Conservation (phyloP, 768 basidiomycete species). For the Suillus subluteus region DNA sequence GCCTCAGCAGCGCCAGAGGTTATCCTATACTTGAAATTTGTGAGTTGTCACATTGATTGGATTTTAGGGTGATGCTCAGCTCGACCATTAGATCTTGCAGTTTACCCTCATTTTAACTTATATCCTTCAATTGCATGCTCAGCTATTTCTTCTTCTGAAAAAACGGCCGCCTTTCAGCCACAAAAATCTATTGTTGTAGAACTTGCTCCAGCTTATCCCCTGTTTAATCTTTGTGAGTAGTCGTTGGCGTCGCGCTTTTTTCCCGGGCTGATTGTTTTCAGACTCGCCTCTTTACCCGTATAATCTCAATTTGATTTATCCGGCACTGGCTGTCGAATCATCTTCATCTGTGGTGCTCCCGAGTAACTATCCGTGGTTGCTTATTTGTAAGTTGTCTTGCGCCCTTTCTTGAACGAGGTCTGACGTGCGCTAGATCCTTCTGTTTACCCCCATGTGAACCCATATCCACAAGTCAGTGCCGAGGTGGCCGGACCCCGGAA, state of each 20-base stretch:
- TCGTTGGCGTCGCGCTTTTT: neutral
- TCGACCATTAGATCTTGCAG: conserved; percentile 36
- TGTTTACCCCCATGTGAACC: conserved; percentile 26
- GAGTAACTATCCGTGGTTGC: conserved; percentile 39
- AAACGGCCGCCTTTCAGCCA: neutral
- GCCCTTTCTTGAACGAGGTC: conserved; percentile 7
- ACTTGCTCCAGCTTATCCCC: conserved; percentile 19
- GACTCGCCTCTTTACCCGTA: conserved; percentile 46
- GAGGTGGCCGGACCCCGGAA: conserved; percentile 13
- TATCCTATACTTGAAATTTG: conserved; percentile 28
- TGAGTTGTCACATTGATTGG: conserved; percentile 1
- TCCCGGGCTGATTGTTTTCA: conserved; percentile 19
- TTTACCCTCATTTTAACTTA: conserved; percentile 46
- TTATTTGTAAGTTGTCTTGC: conserved; percentile 36
- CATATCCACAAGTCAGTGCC: conserved; percentile 17
- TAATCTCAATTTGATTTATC: conserved; percentile 42
- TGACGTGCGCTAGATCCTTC: conserved; percentile 22
- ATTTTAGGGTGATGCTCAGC: neutral
- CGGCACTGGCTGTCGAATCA: conserved; percentile 14
- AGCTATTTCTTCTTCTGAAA: conserved; percentile 6
- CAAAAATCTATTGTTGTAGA: conserved; percentile 14
- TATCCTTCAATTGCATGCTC: conserved; percentile 34
- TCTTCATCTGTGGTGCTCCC: conserved; percentile 17
- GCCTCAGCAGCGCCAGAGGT: conserved; percentile 1
- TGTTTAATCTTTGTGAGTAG: conserved; percentile 39